Percentiles rank a stretch among this genome's conserved stretches.
Evolutionary conservation across 306 rosid species (phyloP).

Genomic region (Bauhinia variegata): DNA sequence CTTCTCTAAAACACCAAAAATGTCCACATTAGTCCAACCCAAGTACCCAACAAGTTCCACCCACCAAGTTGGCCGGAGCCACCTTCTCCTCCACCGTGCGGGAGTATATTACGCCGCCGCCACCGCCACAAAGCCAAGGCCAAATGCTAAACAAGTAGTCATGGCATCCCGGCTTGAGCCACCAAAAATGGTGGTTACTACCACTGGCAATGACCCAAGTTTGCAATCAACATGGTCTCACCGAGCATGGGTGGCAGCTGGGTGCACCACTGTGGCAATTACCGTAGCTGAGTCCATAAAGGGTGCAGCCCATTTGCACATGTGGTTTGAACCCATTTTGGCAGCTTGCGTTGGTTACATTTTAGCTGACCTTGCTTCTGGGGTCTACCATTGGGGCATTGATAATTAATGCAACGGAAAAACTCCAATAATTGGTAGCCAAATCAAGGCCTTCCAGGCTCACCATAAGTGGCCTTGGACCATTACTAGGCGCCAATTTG

Average conservation of each 20-base stretch:
- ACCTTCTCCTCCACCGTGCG: not conserved
- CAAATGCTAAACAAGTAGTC: constrained; percentile 30
- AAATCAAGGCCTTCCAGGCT: constrained; percentile 87
- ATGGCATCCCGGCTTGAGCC: constrained; percentile 29
- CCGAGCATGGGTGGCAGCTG: constrained; percentile 78
- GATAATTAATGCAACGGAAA: constrained; percentile 73
- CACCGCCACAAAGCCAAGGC: constrained; percentile 31
- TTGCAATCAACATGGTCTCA: constrained; percentile 79
- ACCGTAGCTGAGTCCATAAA: constrained; percentile 56
- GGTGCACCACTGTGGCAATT: constrained; percentile 51
- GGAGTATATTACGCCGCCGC: constrained; percentile 44
- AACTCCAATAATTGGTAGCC: constrained; percentile 73
- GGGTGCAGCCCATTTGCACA: constrained; percentile 41
- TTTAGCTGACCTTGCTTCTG: constrained; percentile 84
- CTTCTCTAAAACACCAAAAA: constrained; percentile 35
- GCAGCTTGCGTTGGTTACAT: constrained; percentile 65
- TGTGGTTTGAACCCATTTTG: constrained; percentile 51
- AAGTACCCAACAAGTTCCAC: constrained; percentile 43
- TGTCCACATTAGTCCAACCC: constrained; percentile 71
- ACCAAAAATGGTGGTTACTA: constrained; percentile 2
- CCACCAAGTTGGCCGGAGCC: constrained; percentile 27
- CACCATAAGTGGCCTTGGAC: constrained; percentile 96
- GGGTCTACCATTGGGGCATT: constrained; percentile 87
- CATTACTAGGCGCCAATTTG: constrained; percentile 78
- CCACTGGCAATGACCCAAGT: constrained; percentile 45